Evolutionary conservation across 805 yeast species (phyloP).

Genomic region (Schizosaccharomyces lindneri): DNA sequence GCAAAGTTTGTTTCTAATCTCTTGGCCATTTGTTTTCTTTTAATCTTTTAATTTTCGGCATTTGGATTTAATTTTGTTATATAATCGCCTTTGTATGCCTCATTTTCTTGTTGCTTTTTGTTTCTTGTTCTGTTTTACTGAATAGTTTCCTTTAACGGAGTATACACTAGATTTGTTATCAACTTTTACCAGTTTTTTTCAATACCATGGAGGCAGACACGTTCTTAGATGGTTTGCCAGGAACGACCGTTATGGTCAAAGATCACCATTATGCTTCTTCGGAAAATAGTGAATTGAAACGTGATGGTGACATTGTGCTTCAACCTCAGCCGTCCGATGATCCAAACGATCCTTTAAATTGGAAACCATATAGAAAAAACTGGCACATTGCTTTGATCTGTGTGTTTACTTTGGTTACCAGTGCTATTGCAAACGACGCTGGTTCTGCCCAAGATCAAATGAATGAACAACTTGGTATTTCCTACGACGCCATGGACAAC

Average conservation of each 20-base stretch:
- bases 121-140: too few relatives aligned
- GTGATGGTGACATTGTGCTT: slow-evolving; percentile 19
- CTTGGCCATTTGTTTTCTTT: too few relatives aligned
- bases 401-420: not conserved
- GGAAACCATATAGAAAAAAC: slow-evolving; percentile 16
- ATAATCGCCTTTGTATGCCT: too few relatives aligned
- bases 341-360: slow-evolving; percentile 47
- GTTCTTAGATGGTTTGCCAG: not conserved
- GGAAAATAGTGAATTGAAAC: not conserved
- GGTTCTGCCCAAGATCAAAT: slow-evolving; percentile 1
- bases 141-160: too few relatives aligned
- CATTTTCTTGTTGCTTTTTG: too few relatives aligned
- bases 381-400: slow-evolving; percentile 6
- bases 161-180: too few relatives aligned
- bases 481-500: not conserved
- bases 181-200: too few relatives aligned
- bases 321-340: slow-evolving; percentile 44
- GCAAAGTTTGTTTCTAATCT: too few relatives aligned
- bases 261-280: not conserved
- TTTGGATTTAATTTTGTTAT: too few relatives aligned
- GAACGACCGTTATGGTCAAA: not conserved
- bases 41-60: too few relatives aligned
- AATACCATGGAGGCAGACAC: not conserved
- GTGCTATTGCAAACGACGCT: not conserved
- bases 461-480: not conserved